Percentiles rank a stretch among this genome's conserved stretches.
phyloP scores from a whole-genome alignment of 441 rosid species.

The Euphorbia celastroides region DNA sequence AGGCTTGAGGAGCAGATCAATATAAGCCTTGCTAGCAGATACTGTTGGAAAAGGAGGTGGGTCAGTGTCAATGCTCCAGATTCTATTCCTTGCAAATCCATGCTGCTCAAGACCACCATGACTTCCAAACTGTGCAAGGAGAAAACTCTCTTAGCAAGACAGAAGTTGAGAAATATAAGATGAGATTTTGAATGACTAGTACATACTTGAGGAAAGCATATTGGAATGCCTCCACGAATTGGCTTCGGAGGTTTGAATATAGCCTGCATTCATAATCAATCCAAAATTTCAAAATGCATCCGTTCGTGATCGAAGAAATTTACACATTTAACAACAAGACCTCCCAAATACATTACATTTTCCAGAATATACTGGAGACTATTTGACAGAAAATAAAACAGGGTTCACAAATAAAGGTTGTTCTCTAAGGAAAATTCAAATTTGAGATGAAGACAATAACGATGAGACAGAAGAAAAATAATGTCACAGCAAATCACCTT shows the following conservation, averaged over 20 bases:
- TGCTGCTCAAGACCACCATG: conserved; percentile 66
- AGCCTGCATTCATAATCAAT: conserved; percentile 42
- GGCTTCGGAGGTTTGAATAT: conserved; percentile 67
- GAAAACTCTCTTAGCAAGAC: conserved; percentile 12
- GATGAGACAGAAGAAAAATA: neutral
- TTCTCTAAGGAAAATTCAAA: neutral
- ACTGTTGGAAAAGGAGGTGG: conserved; percentile 61
- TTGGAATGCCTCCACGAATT: conserved; percentile 84
- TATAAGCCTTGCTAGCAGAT: conserved; percentile 38
- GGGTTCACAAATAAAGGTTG: neutral
- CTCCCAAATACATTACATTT: neutral
- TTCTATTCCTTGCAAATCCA: conserved; percentile 89
- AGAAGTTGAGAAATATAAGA: conserved; percentile 19
- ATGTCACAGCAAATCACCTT: conserved; percentile 42
- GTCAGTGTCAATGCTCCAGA: conserved; percentile 65
- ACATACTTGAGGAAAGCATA: conserved; percentile 85
- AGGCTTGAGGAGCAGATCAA: conserved; percentile 69
- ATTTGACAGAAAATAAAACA: neutral
- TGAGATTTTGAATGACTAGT: conserved; percentile 10
- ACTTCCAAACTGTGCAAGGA: conserved; percentile 52
- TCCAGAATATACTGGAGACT: neutral
- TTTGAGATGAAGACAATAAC: neutral
- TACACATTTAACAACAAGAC: neutral
- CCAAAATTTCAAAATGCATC: neutral
- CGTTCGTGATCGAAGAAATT: neutral